Evolutionary conservation across 2,329 filamentous ascomycete species (phyloP).

Genomic region (Colletotrichum eremochloae): DNA sequence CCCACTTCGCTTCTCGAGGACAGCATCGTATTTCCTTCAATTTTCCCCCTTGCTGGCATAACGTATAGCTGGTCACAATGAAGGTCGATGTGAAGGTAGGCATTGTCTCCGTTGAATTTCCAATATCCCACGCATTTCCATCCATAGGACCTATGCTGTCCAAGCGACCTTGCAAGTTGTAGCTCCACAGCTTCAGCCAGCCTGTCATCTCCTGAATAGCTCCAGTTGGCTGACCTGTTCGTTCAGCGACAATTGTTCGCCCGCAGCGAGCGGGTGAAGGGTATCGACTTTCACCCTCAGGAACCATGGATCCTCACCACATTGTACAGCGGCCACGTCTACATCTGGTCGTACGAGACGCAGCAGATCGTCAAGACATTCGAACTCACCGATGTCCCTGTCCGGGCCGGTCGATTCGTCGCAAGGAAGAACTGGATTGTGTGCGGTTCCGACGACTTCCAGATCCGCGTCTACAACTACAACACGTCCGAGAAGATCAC

Average conservation of each 20-base stretch:
- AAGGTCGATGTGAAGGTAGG: conserved; percentile 44
- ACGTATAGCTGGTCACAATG: conserved; percentile 35
- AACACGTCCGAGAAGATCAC: conserved; percentile 99
- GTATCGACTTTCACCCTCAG: conserved; percentile 95
- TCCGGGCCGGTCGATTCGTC: conserved; percentile 95
- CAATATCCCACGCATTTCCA: neutral
- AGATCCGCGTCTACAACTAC: conserved; percentile 92
- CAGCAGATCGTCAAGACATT: conserved; percentile 99
- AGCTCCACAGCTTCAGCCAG: conserved; percentile 19
- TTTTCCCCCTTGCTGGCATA: conserved; percentile 37
- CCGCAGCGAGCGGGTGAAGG: conserved; percentile 95
- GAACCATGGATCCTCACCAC: conserved; percentile 98
- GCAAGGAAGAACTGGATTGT: conserved; percentile 99
- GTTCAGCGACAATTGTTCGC: conserved; percentile 67
- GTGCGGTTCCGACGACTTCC: conserved; percentile 90
- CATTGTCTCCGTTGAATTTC: neutral
- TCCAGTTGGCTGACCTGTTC: conserved; percentile 30
- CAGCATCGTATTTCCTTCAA: conserved; percentile 30
- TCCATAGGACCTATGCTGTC: conserved; percentile 3
- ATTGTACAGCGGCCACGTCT: conserved; percentile 93
- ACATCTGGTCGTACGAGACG: conserved; percentile 99
- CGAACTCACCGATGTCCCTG: conserved; percentile 97
- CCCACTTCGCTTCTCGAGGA: conserved; percentile 40
- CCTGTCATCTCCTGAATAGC: conserved; percentile 29
- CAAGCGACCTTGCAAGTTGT: conserved; percentile 2